A percentile compares a stretch with the other conserved stretches of the same genome.
phyloP scores from a whole-genome alignment of 129 eudicot species.

The Centaurea solstitialis region DNA sequence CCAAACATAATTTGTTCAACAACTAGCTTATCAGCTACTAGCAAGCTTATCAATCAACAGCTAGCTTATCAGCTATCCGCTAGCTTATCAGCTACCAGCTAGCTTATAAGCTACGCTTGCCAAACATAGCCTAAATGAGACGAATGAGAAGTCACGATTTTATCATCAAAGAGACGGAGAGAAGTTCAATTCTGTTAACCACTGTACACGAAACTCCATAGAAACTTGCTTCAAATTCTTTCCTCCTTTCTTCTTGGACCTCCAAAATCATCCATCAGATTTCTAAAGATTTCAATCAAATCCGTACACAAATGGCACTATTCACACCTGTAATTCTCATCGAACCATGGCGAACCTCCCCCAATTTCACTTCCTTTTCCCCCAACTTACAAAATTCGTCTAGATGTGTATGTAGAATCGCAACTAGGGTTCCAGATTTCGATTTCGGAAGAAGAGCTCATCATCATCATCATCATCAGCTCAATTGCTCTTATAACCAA shows the following conservation, averaged over 20 bases:
- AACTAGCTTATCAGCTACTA: too few species aligned
- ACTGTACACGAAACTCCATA: conserved; percentile 4
- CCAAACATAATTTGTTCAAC: too few species aligned
- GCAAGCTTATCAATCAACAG: too few species aligned
- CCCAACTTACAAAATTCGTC: conserved; percentile 28
- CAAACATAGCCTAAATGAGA: too few species aligned
- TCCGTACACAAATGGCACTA: conserved; percentile 49
- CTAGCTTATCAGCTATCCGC: too few species aligned
- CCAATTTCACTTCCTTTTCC: conserved; percentile 35
- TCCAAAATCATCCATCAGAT: conserved; percentile 16
- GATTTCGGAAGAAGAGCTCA: conserved; percentile 24
- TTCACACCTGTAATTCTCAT: conserved; percentile 47
- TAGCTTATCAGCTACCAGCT: too few species aligned
- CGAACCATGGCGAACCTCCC: conserved; percentile 49
- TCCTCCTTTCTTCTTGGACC: background rate
- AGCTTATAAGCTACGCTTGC: too few species aligned
- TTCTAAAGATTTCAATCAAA: background rate
- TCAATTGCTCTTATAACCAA: conserved; percentile 41
- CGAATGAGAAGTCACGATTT: background rate
- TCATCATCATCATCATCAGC: conserved; percentile 9
- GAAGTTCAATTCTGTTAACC: background rate
- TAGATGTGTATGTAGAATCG: conserved; percentile 35
- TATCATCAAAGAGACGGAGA: background rate
- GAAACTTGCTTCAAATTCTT: conserved; percentile 8
- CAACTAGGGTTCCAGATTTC: conserved; percentile 14